Base-by-base conservation (phyloP, 2,329 filamentous ascomycete species). In the Metarhizium rileyi region DNA sequence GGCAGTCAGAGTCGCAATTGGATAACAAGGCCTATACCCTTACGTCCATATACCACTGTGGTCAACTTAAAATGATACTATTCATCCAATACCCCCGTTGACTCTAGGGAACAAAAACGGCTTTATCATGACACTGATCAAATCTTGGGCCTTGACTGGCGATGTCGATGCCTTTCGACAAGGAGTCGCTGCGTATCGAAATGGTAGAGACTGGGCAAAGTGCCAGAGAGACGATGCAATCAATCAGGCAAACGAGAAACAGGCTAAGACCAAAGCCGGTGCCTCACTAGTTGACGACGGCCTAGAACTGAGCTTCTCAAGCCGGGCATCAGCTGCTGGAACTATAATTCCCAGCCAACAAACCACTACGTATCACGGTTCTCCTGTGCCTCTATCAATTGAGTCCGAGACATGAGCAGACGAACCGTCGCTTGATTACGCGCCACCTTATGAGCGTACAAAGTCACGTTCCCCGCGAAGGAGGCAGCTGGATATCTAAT, bases 131-230 rank as follows among this genome's bases (percentile, higher is more conserved):
- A 70, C 64, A 22, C 56, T 63, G 45, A 7, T 71, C 7, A 51
- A 57, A 0, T 26, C 14, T 1, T 71, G 47, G 44, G 48, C 7
- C 5, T 48, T 72, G 55, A 68, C 60, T 0, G 46, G 51, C 26
- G 50, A 58, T 46, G 22, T 46, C 4, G 56, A 68, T 5, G 56
- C 48, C 1, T 72, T 70, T 53, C 50, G 59, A 16, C 26, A 63
- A 52, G 70, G 67, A 27, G 62, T 58, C n/a, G 59, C 59, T 16
- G 66, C 66, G 36, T 70, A 66, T 52, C 60, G 70, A 38, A 72
- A 73, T 61, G 58, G 59, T 1, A 59, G 67, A 50, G 69, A 72
- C 50, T 62, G 63, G 58, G 65, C 70, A 4, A 62, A 64, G 53
- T 52, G 57, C 28, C 56, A 70, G 48, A 61, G 70, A 23, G 61